Conservation (phyloP, 164 flowering plant species). For the Nymphaea thermarum region DNA sequence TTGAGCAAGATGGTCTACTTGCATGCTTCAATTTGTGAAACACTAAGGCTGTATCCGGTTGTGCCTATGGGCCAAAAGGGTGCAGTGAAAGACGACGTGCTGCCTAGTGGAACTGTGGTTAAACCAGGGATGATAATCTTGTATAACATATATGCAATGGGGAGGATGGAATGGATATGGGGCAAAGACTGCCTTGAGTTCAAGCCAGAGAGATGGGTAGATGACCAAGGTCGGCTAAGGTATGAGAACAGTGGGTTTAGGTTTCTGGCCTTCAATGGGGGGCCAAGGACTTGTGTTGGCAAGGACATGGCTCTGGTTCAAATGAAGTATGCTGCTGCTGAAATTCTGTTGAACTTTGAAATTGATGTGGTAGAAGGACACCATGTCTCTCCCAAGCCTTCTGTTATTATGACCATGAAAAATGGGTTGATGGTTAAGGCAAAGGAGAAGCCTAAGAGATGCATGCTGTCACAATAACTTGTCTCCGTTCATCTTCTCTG, state of each 20-base stretch:
- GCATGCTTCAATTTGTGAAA: slow-evolving; percentile 17
- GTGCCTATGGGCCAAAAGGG: slow-evolving; percentile 38
- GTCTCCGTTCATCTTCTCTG: too few relatives aligned
- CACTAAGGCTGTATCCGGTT: slow-evolving; percentile 36
- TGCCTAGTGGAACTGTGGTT: slow-evolving; percentile 29
- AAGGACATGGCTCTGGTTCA: slow-evolving; percentile 23
- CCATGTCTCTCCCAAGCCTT: slow-evolving; percentile 6
- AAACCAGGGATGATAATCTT: slow-evolving; percentile 29
- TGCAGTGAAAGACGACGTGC: slow-evolving; percentile 15
- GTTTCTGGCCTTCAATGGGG: slow-evolving; percentile 20
- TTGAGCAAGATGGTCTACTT: neutral
- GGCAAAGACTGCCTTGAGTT: slow-evolving; percentile 34
- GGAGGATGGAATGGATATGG: slow-evolving; percentile 41
- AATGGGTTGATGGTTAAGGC: slow-evolving; percentile 23
- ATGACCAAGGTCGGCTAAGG: slow-evolving; percentile 15
- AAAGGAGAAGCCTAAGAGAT: neutral
- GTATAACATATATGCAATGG: slow-evolving; percentile 39
- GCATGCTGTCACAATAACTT: too few relatives aligned
- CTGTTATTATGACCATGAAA: slow-evolving; percentile 14
- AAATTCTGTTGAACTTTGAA: slow-evolving; percentile 17
- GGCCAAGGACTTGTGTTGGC: slow-evolving; percentile 32
- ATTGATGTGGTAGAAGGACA: slow-evolving; percentile 24
- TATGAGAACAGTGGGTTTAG: slow-evolving; percentile 14
- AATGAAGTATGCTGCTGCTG: slow-evolving; percentile 24
- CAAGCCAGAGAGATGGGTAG: slow-evolving; percentile 38